Base-by-base conservation (phyloP, 2,329 filamentous ascomycete species). In the Venturia pyrina region DNA sequence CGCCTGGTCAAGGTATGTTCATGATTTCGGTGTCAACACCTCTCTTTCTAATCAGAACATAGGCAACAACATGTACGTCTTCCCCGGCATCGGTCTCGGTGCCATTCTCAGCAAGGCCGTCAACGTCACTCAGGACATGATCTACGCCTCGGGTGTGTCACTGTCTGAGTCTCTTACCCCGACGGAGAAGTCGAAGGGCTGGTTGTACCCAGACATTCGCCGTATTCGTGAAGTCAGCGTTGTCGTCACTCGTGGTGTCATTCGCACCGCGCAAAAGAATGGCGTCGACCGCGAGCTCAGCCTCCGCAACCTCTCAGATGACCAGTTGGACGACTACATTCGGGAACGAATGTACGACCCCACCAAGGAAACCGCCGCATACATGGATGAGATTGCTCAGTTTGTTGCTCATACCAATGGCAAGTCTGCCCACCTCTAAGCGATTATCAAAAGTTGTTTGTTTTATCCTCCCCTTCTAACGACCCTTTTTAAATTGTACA, bases 71-170 rank as follows among this genome's bases (percentile, higher is more conserved):
- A 88, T 89, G 81, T 97, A 97, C 75, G 90, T 99, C 68, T 99
- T 99, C 87, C 95, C 95, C 0, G 95, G 93, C 73, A 89, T 98
- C 67, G 95, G 95, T 66, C 87, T 98, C 40, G 95, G 93, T 68
- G 90, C 93, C 70, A 97, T 98, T 74, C 85, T 98, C 62, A 88
- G 89, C 79, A 96, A 97, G 82, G 85, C 92, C 15, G 87, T 90
- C 70, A 87, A 87, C 71, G 83, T 98, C 70, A 98, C 93, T 5
- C 91, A 97, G 76, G 86, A 89, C 77, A 99, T 99, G 95, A 92
- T 99, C 74, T 98, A 98, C 80, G 92, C 90, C 62, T 93, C 93
- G 41, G 95, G 91, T 37, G 88, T 89, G 50, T 89, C 91, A 5
- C 85, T 98, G 24, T 85, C 91, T 19, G 87, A 86, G 67, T 87